Evolutionary conservation across 108 stramenopile species (phyloP), one percentile per base, ranked within the genome.

Genomic region (Cyclostephanos tholiformis): DNA sequence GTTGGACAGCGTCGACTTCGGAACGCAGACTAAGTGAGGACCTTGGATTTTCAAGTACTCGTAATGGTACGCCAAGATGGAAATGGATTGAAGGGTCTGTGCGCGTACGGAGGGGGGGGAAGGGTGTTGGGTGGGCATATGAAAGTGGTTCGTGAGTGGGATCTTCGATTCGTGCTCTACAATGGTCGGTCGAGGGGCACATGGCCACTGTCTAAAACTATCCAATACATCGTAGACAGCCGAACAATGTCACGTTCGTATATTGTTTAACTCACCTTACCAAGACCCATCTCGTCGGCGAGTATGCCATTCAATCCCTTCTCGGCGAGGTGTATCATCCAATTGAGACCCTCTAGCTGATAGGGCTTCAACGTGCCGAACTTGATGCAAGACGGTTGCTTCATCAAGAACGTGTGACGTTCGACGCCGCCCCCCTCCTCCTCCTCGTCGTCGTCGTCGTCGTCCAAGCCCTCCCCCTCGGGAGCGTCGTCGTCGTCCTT

Each of bases 41-140:
- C 96, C 96, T 69, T 63, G 46, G 29, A 84, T 77, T 53, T 79
- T 74, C 38, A 83, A 67, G 76, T 80, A 89, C 72, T 94, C 89
- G 26, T 36, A 85, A 43, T 88, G 69, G 73, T 96, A 95, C 16
- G 91, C 92, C 46, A 99, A 72, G 71, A 98, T 97, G 30, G 93
- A 85, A 55, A 98, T 96, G 26, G 93, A 94, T 85, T 99, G 98
- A 43, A 98, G 80, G 12, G 99, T 99, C 83, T 99, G 97, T 49
- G 60, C 85, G 41, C 16, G 16, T 35, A 52, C 36, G 43, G n/a
- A 35, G 58, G 51, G 17, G 32, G 41, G 30, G 2, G 32, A 5
- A 43, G 41, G 57, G 27, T 27, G 9, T n/a, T n/a, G n/a, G n/a
- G n/a, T n/a, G 23, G 12, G 39, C 39, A 23, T 20, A 4, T 17